Base-by-base conservation (phyloP, 495 filamentous ascomycete genomes). In the Penicillium lividum region DNA sequence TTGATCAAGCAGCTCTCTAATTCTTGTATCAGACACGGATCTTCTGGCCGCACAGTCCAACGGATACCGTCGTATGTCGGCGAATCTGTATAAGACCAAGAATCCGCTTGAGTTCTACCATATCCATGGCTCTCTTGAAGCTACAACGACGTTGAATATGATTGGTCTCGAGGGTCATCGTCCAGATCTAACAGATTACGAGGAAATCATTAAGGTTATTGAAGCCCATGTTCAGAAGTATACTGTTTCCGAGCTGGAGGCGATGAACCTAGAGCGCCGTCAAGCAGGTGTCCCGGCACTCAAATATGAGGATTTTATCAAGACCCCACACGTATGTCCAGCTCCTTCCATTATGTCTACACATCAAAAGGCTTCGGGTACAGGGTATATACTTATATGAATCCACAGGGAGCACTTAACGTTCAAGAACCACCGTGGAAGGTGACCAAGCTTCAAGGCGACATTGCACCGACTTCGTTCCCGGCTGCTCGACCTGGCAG, bases 111-210 rank as follows among this genome's bases (percentile, higher is more conserved):
- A 87, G 63, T 93, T 80, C 66, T 92, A 87, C 66, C 89, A 93
- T 66, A 89, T 91, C 54, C 89, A 92, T 69, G 89, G 89, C 30
- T 91, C 89, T 1, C 69, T 92, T 10, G 86, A 90, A 57, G 89
- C 89, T 16, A 82, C 78, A 10, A 83, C 78, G 7, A 87, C 87
- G 3, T 73, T 91, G 53, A 75, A 83, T 49, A 91, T 90, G 87
- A 84, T 91, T 53, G 87, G 86, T 1, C 75, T 92, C 29, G 82
- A 86, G 16, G 76, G 86, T 0, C 76, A 84, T 42, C 75, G 81
- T 8, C 84, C 87, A 10, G 81, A 84, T 53, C 60, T 90, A 65
- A 87, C 81, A 3, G 83, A 85, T 58, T 89, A 91, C 56, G 80
- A 80, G 52, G 77, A 87, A 15, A 82, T 84, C 59, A 85, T 91